Evolutionary conservation across 192 early-diverging fungal species (phyloP), one percentile per base, ranked within the genome.

Genomic region (Rhizophagus clarus): DNA sequence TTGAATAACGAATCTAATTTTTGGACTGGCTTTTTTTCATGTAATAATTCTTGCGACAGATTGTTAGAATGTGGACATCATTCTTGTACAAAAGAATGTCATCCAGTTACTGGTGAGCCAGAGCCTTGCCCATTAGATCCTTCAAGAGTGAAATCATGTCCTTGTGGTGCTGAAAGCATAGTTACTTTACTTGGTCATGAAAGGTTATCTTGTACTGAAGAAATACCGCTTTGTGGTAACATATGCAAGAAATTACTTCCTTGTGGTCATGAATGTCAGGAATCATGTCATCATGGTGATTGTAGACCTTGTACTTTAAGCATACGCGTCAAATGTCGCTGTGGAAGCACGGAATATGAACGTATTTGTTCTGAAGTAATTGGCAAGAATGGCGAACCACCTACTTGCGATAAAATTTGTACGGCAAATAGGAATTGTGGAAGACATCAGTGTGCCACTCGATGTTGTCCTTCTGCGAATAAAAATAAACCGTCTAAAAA

Each of bases 321-420:
- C 0, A 85, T 93, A 47, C 81, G 79, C 22, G 81, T 90, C 20
- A 74, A 86, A 47, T 95, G 94, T 79, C 87, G 87, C n/a, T 95
- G 94, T 81, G 88, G 88, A 51, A 82, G 88, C 24, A 86, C 86
- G 12, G 79, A 80, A 12, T 87, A 85, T 29, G 83, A 88, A 73
- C 76, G 79, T 0, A 76, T 84, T 15, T 92, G 91, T 76, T 85
- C 83, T 10, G 76, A 84, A 24, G 83, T 88, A 62, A 76, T 83
- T 26, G 82, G 77, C 7, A 77, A 80, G 72, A 84, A 83, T 24
- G 86, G 85, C 31, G 86, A 88, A 62, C 80, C 80, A 24, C 89
- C 89, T 8, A 79, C 75, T 10, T 95, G 94, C 82, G 86, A 91
- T 34, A 88, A 88, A 26, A 79, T 91, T 69, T 95, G 94, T 82